Evolutionary conservation across 208 protist genomes (phyloP), one percentile per base, ranked within the genome.

Genomic region (Wallacemonas rigidus): DNA sequence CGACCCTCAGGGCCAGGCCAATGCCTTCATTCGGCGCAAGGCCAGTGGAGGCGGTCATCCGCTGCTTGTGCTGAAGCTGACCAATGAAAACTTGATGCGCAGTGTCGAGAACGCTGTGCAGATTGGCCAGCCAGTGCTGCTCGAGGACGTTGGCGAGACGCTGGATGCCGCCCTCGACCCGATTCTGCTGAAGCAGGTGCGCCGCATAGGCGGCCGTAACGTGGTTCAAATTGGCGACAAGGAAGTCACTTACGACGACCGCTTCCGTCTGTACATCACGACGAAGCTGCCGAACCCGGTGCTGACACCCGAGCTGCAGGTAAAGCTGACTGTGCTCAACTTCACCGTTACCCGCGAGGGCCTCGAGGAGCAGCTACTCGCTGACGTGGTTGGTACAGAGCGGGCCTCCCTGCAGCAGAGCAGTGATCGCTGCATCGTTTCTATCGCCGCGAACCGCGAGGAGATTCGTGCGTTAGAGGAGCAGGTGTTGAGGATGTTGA

Each of bases 141-240:
- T 99, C 11, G 98, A 99, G 79, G 97, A 96, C 76, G 89, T 99
- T 12, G 91, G 86, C 44, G 97, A 99, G 85, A 89, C 88, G 40
- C 83, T 99, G 12, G 98, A 99, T 77, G 95, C 98, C 35, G 87
- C 94, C 35, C 83, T 99, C 1, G 95, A 99, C 77, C 88, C 97
- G 3, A 80, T 99, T 41, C 80, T 99, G 11, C 83, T 98, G 26
- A 94, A 96, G 75, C 94, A 98, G 80, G 92, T 93, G 4, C 95
- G 92, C 69, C 96, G 96, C 15, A 85, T 85, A 15, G 83, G 86
- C 38, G 95, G 95, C 43, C 78, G 89, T 58, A 73, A 90, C 50
- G 83, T 98, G 40, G 87, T 99, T 11, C 88, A 90, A 40, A 80
- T 99, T 3, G 95, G 95, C 67, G 97, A 98, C 77, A 86, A 90